These are phyloP conservation scores for Melampsora larici-populina DNA, from an alignment of 1,284 basidiomycete genomes.

Conservation along the genomic window DNA sequence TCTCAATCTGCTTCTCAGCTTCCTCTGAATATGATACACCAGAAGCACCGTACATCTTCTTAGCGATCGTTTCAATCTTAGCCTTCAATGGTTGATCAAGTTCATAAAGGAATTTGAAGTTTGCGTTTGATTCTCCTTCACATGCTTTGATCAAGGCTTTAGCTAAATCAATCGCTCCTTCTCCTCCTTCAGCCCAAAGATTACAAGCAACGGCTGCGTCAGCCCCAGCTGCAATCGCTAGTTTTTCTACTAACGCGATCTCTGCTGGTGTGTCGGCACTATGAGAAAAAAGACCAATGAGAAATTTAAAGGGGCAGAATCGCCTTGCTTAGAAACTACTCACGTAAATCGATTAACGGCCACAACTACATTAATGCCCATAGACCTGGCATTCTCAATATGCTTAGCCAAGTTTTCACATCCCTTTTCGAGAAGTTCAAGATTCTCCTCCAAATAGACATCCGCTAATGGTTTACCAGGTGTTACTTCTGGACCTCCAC, in stretches of 20 bases:
- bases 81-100: conserved; percentile 75
- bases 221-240: conserved; percentile 79
- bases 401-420: conserved; percentile 91
- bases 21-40: conserved; percentile 68
- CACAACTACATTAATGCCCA: conserved; percentile 93
- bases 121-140: conserved; percentile 65
- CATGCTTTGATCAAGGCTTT: conserved; percentile 80
- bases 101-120: conserved; percentile 79
- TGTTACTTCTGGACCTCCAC: conserved; percentile 92
- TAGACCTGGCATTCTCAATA: conserved; percentile 92
- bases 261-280: conserved; percentile 89
- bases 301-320: background rate
- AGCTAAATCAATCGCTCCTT: conserved; percentile 78
- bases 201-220: conserved; percentile 92
- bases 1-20: conserved; percentile 81
- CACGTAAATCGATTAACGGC: conserved; percentile 93
- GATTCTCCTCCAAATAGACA: conserved; percentile 90
- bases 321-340: conserved; percentile 52
- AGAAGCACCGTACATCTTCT: conserved; percentile 85
- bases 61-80: conserved; percentile 81
- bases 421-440: conserved; percentile 83
- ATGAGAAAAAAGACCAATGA: conserved; percentile 41
- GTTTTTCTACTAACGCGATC: conserved; percentile 75
- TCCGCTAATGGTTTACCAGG: conserved; percentile 92
- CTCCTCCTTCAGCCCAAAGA: conserved; percentile 93